Conservation (phyloP, 2,329 filamentous ascomycete genomes). For the Triangularia verruculosa region DNA sequence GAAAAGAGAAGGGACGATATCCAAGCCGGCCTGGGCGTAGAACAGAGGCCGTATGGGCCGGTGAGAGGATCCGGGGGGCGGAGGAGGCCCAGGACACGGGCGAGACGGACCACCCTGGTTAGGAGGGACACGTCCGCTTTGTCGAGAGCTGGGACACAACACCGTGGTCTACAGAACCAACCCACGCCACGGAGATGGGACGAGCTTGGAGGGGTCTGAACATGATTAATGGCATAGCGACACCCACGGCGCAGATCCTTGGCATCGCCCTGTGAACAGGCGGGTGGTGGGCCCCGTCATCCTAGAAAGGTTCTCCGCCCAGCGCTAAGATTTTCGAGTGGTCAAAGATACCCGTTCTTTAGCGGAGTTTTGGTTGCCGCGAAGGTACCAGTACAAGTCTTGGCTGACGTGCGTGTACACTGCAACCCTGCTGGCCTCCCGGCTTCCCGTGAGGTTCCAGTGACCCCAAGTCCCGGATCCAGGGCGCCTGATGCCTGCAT, state of each 20-base stretch:
- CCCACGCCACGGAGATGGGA: neutral
- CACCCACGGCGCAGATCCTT: neutral
- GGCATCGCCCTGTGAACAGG: neutral
- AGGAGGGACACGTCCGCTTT: slow-evolving; percentile 17
- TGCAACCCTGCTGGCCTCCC: neutral
- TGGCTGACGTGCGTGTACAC: neutral
- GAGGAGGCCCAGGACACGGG: slow-evolving; percentile 21
- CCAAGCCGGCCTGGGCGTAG: slow-evolving; percentile 9
- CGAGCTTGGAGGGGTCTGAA: neutral
- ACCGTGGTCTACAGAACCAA: neutral
- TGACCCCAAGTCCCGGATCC: neutral
- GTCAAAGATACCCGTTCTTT: neutral
- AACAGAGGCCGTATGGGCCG: slow-evolving; percentile 22
- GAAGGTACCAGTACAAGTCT: neutral
- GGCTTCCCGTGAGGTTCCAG: neutral
- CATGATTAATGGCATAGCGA: neutral
- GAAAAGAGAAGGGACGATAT: slow-evolving; percentile 20
- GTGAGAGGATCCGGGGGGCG: slow-evolving; percentile 9
- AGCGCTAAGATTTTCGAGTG: neutral
- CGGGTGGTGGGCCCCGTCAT: neutral
- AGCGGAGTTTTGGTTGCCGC: neutral
- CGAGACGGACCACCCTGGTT: slow-evolving; percentile 21
- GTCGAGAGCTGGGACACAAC: neutral
- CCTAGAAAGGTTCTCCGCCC: neutral
- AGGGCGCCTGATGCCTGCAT: neutral